Evolutionary conservation across 192 early-diverging fungal species (phyloP).

Genomic region (Allomyces arbusculus): DNA sequence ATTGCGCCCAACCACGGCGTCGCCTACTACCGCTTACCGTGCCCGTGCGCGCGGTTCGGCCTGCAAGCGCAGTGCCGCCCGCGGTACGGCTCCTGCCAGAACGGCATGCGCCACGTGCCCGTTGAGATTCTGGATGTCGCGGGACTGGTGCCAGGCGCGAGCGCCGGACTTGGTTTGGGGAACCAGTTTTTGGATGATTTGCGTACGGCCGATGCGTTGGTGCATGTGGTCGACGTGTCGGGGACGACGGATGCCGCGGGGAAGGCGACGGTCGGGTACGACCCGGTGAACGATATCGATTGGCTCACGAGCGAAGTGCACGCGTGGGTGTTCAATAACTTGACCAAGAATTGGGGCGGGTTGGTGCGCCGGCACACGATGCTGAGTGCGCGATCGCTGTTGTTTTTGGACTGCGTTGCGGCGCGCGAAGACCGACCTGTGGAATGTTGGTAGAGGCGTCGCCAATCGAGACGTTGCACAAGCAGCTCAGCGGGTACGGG

Average conservation of each 20-base stretch:
- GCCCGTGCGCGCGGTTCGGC: constrained; percentile 39
- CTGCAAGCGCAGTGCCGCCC: constrained; percentile 38
- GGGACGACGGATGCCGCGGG: constrained; percentile 61
- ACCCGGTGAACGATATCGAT: constrained; percentile 63
- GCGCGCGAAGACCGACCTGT: too few relatives aligned
- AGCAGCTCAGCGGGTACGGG: constrained; percentile 21
- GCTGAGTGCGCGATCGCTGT: too few relatives aligned
- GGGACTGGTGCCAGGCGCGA: constrained; percentile 63
- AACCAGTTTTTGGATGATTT: constrained; percentile 69
- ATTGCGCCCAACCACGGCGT: constrained; percentile 67
- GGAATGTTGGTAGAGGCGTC: constrained; percentile 19
- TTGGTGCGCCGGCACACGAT: constrained; percentile 38
- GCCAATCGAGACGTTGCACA: constrained; percentile 17
- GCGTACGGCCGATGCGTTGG: constrained; percentile 49
- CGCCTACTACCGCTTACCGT: constrained; percentile 47
- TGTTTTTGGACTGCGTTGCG: too few relatives aligned
- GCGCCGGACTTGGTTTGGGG: constrained; percentile 47
- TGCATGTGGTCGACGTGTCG: constrained; percentile 70
- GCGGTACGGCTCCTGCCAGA: constrained; percentile 47
- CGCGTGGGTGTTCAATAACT: constrained; percentile 50
- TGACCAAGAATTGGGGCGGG: constrained; percentile 42
- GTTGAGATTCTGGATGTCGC: constrained; percentile 62
- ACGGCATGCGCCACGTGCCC: constrained; percentile 45
- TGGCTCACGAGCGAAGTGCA: constrained; percentile 61
- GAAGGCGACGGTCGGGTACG: constrained; percentile 56